These are phyloP conservation scores for Ascochyta clinopodiicola DNA, from an alignment of 2,329 filamentous ascomycete genomes.

Conservation along the genomic window DNA sequence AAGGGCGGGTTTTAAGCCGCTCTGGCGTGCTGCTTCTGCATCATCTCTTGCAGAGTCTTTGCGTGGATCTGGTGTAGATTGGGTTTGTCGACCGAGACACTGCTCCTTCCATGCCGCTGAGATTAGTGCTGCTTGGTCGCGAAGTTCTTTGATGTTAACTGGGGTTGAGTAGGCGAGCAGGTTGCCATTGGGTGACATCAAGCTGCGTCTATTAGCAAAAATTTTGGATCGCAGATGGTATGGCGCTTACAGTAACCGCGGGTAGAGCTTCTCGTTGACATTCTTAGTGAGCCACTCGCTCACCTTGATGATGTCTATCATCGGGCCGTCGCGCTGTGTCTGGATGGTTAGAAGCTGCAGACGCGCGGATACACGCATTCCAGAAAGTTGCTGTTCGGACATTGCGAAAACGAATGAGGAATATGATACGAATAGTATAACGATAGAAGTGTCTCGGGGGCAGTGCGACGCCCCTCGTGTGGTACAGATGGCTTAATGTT, in stretches of 20 bases:
- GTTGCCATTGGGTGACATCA: constrained; percentile 60
- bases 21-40: constrained; percentile 12
- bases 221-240: background rate
- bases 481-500: constrained; percentile 1
- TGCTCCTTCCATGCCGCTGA: constrained; percentile 59
- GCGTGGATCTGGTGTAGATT: constrained; percentile 16
- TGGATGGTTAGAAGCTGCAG: constrained; percentile 9
- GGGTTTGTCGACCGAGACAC: constrained; percentile 26
- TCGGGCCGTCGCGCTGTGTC: constrained; percentile 29
- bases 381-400: background rate
- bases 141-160: constrained; percentile 56
- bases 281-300: constrained; percentile 55
- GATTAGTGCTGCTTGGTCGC: constrained; percentile 57
- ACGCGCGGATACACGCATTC: background rate
- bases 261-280: constrained; percentile 53
- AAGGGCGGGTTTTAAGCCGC: constrained; percentile 35
- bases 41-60: constrained; percentile 19
- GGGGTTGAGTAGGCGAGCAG: constrained; percentile 58
- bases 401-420: background rate
- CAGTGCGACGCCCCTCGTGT: background rate
- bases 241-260: constrained; percentile 51
- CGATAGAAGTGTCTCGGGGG: background rate
- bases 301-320: constrained; percentile 55
- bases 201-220: constrained; percentile 35
- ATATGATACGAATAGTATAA: background rate